Base-by-base conservation (phyloP, 306 rosid genomes). In the Hippophae gyantsensis region DNA sequence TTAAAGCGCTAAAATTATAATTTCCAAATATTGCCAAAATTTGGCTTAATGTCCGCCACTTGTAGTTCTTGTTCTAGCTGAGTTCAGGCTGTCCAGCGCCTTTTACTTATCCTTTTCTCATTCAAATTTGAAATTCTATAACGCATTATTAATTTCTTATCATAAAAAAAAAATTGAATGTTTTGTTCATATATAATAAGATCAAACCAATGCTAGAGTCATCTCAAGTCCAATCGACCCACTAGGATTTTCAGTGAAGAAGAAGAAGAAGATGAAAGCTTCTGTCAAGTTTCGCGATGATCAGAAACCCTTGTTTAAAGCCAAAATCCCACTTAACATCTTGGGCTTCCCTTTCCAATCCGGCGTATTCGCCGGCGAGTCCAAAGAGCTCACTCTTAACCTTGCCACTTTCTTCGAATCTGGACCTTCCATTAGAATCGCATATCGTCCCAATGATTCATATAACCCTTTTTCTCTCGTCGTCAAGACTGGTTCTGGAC, bases 281-380 rank as follows among this genome's bases (percentile, higher is more conserved):
- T 87, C 98, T 0, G 79, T 90, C 13, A 90, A 83, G 65, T 85
- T 90, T 67, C 85, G 98, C 0, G 96, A 87, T 0, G 92, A 87
- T 10, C 89, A 81, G 68, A 87, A 74, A 69, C 98, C 96, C 2
- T 60, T 87, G 0, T 54, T 90, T 10, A 38, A 95, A 38, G 96
- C 86, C 60, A 90, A 90, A 59, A 72, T 90, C 0, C 98, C 95
- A 0, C 80, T 90, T 10, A 85, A 74, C 69, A 65, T 90, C 47
- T 45, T 87, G 5, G 95, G 96, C 9, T 68, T 82, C 42, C 98
- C 98, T 2, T 87, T 90, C 46, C 95, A 85, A 63, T 87, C 96
- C 2, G 98, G 95, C 12, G 52, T 87, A 26, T 78, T 85, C 12
- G 92, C 98, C 42, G 96, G 95, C 13, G 88, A 79, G 25, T 67